Conservation (phyloP, 1,284 basidiomycete genomes). For the Pyrrhoderma lamaoense region DNA sequence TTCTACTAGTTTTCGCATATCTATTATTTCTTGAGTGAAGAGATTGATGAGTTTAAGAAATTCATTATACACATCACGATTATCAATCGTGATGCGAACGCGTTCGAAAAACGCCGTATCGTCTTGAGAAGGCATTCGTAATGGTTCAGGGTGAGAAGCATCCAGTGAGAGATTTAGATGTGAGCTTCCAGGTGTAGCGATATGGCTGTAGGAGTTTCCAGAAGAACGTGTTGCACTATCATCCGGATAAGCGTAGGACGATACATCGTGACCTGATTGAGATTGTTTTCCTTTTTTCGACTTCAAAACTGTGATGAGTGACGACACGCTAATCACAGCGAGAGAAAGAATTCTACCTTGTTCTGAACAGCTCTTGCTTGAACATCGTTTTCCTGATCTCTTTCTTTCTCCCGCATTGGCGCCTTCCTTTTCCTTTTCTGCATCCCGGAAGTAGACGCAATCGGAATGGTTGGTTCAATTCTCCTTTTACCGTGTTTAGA, state of each 20-base stretch:
- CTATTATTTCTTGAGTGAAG: slow-evolving; percentile 92
- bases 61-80: slow-evolving; percentile 88
- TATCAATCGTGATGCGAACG: slow-evolving; percentile 84
- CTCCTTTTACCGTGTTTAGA: slow-evolving; percentile 23
- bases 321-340: background rate
- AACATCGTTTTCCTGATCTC: slow-evolving; percentile 23
- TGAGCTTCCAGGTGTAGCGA: no score
- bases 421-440: slow-evolving; percentile 61
- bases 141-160: slow-evolving; percentile 12
- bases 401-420: slow-evolving; percentile 35
- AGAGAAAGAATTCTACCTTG: slow-evolving; percentile 3
- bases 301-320: background rate
- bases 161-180: background rate
- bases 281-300: no score
- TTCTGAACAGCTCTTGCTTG: slow-evolving; percentile 5
- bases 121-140: slow-evolving; percentile 43
- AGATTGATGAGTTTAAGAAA: slow-evolving; percentile 95
- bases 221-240: no score
- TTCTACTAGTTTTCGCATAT: slow-evolving; percentile 73
- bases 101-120: slow-evolving; percentile 91
- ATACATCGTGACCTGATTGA: no score
- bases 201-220: no score
- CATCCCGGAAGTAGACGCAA: slow-evolving; percentile 24
- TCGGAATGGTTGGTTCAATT: slow-evolving; percentile 21
- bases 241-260: no score